Conservation (phyloP, 1,284 basidiomycete genomes). For the Puccinia hordei region DNA sequence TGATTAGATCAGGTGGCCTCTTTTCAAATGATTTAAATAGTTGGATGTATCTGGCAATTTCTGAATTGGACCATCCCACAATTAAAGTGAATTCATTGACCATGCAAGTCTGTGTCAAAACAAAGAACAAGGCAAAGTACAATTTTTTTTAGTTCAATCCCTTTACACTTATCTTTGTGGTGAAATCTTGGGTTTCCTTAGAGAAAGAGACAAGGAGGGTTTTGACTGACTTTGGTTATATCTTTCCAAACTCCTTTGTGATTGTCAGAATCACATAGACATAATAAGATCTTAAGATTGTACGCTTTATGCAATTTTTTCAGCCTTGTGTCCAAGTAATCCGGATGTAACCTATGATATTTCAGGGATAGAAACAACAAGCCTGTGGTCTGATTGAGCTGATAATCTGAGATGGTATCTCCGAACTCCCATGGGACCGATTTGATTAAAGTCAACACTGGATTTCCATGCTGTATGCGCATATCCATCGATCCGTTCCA, state of each 20-base stretch:
- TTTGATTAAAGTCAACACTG: constrained; percentile 77
- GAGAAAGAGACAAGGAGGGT: not conserved
- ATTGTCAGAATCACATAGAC: constrained; percentile 89
- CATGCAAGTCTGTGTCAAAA: constrained; percentile 68
- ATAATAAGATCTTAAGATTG: constrained; percentile 80
- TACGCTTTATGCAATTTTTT: constrained; percentile 79
- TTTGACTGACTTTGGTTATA: constrained; percentile 72
- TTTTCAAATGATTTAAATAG: constrained; percentile 92
- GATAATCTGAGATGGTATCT: constrained; percentile 89
- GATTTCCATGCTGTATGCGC: constrained; percentile 74
- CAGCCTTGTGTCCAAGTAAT: constrained; percentile 90
- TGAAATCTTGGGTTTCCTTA: not conserved
- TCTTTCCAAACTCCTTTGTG: constrained; percentile 88
- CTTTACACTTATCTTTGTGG: constrained; percentile 3
- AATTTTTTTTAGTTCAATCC: not conserved
- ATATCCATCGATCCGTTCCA: not conserved
- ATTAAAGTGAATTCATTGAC: constrained; percentile 91
- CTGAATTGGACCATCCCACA: constrained; percentile 83
- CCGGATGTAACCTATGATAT: constrained; percentile 95
- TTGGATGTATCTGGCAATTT: constrained; percentile 86
- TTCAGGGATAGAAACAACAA: constrained; percentile 88
- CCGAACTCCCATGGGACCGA: constrained; percentile 92
- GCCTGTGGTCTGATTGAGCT: constrained; percentile 93
- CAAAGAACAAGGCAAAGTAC: constrained; percentile 30
- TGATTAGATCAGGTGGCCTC: constrained; percentile 88